Percentiles rank a stretch among this genome's conserved stretches.
Conservation (phyloP, 2,329 filamentous ascomycete species). For the Ophiocordyceps unilateralis region DNA sequence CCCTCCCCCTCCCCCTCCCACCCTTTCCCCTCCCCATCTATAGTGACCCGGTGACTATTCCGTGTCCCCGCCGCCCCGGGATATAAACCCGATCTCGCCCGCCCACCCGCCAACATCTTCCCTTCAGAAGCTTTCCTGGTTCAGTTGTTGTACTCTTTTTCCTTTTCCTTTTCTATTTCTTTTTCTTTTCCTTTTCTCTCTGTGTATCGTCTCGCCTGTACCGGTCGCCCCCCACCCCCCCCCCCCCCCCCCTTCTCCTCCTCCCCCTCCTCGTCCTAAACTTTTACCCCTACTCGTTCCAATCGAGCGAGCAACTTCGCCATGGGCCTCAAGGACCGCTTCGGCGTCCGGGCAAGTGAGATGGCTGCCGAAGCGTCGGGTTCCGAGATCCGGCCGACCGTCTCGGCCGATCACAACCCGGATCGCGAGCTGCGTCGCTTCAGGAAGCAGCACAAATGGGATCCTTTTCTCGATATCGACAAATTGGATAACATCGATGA, state of each 20-base stretch:
- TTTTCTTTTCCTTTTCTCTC: not conserved
- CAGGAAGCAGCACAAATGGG: conserved; percentile 34
- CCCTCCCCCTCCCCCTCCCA: not conserved
- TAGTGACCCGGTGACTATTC: not conserved
- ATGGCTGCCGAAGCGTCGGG: conserved; percentile 5
- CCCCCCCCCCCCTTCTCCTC: not conserved
- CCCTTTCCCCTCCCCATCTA: not conserved
- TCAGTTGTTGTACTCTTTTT: not conserved
- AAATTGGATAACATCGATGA: conserved; percentile 33
- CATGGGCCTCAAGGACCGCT: conserved; percentile 8
- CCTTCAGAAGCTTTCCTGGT: not conserved
- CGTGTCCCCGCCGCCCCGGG: not conserved
- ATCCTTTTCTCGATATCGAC: conserved; percentile 37
- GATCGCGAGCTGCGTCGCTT: conserved; percentile 21
- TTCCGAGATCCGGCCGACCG: conserved; percentile 6
- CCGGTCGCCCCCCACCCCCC: no score
- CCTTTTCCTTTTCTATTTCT: not conserved
- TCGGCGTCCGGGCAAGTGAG: conserved; percentile 5
- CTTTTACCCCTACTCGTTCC: no score
- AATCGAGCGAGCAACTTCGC: not conserved
- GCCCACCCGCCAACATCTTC: not conserved
- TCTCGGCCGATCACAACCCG: conserved; percentile 4
- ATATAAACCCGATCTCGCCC: not conserved
- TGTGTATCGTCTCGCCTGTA: no score
- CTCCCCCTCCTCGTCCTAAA: not conserved